A percentile compares a stretch with the other conserved stretches of the same genome.
Conservation (phyloP, 2,329 filamentous ascomycete species). For the Phaeosphaeria sp. region DNA sequence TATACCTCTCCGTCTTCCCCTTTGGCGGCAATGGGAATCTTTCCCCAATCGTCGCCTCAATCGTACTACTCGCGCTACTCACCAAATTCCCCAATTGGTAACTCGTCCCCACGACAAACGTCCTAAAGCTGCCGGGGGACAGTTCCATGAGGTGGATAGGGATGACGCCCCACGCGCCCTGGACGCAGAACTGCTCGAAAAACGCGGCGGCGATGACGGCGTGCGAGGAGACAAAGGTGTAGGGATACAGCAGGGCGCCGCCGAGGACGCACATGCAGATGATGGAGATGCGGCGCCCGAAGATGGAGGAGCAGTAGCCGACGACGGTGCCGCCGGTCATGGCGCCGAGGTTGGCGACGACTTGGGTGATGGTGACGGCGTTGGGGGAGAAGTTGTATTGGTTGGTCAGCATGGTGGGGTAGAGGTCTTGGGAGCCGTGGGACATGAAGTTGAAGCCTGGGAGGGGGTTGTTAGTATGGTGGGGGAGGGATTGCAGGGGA, state of each 20-base stretch:
- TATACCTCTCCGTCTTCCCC: constrained; percentile 43
- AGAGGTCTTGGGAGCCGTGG: constrained; percentile 74
- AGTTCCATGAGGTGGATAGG: constrained; percentile 79
- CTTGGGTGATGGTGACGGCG: constrained; percentile 57
- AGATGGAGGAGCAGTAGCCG: constrained; percentile 55
- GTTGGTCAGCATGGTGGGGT: constrained; percentile 66
- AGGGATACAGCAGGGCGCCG: constrained; percentile 82
- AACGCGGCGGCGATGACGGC: constrained; percentile 80
- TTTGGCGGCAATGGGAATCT: constrained; percentile 71
- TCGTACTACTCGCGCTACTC: constrained; percentile 73
- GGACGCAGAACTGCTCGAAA: constrained; percentile 68
- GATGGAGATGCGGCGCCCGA: constrained; percentile 57
- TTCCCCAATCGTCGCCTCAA: constrained; percentile 78
- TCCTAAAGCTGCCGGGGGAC: constrained; percentile 73
- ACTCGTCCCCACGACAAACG: constrained; percentile 75
- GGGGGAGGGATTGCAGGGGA: neutral
- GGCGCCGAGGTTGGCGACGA: constrained; percentile 59
- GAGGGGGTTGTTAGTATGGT: neutral
- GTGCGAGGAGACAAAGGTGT: constrained; percentile 71
- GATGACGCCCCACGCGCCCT: constrained; percentile 54
- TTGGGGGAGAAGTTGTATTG: constrained; percentile 62
- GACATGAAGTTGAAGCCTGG: constrained; percentile 86
- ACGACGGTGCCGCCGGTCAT: constrained; percentile 56
- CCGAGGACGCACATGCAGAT: constrained; percentile 64
- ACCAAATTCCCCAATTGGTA: constrained; percentile 82